Base-by-base conservation (phyloP, 2,329 filamentous ascomycete genomes). In the Penicillium sp. region DNA sequence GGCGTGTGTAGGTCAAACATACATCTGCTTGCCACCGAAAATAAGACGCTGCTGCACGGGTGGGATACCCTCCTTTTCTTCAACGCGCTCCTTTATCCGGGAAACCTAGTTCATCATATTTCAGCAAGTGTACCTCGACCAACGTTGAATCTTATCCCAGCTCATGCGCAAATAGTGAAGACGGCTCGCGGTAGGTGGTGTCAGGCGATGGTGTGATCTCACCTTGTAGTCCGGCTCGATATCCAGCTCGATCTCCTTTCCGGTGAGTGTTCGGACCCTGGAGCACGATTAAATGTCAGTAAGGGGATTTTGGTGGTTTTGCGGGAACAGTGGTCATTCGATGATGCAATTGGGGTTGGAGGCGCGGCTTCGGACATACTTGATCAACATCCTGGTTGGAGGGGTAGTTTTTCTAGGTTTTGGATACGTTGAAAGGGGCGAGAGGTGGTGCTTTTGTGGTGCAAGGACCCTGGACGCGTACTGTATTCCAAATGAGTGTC, bases 21-120 rank as follows among this genome's bases (percentile, higher is more conserved):
- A 97, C 94, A 99, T 97, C 75, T 99, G 94, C 81, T 99, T 99
- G 69, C 94, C 94, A 51, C 93, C 92, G 72, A 89, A 97, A 70
- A 99, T 99, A 63, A 99, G 81, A 56, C 94, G 88, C 78, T 99
- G 94, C 78, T 99, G 94, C 18, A 94, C 92, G 1, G 94, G 94
- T 42, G 94, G 93, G 68, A 99, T 99, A 54, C 94, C 94, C 74
- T 97, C 94, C 79, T 97, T 97, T 81, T 99, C 94, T 77, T 99
- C 94, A 53, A 99, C 94, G 69, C 93, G 92, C 79, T 97, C 94
- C 83, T 99, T 99, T 82, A 99, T 97, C 75, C 92, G 87, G 40
- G 89, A 88, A 66, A 97, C 90, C 92, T 96, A 63, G 45, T 45
- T n/a, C 18, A 45, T 33, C 4, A n/a, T 11, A 6, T 14, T 33